These are phyloP conservation scores for Lyophyllum decastes DNA, from an alignment of 768 basidiomycete genomes.

Conservation along the genomic window DNA sequence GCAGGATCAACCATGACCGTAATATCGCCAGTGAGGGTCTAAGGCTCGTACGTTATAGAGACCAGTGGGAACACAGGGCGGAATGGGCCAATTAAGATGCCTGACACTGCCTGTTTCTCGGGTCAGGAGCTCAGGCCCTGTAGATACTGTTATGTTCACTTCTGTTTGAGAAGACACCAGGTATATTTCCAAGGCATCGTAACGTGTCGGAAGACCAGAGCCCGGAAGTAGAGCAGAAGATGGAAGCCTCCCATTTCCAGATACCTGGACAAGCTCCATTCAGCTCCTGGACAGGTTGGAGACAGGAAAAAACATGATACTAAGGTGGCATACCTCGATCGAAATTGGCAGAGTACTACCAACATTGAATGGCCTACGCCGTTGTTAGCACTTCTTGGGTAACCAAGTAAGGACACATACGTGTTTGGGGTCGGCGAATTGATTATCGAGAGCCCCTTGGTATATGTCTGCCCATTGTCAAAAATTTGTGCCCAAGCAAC, in stretches of 20 bases:
- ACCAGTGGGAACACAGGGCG: slow-evolving; percentile 40
- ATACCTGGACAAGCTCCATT: slow-evolving; percentile 25
- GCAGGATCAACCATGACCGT: background rate
- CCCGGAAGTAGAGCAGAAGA: slow-evolving; percentile 31
- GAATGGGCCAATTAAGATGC: slow-evolving; percentile 38
- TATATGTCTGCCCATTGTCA: slow-evolving; percentile 33
- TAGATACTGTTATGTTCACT: slow-evolving; percentile 42
- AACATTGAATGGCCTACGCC: slow-evolving; percentile 26
- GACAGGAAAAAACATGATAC: background rate
- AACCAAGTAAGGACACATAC: slow-evolving; percentile 17
- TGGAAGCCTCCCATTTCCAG: slow-evolving; percentile 46
- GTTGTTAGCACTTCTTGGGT: background rate
- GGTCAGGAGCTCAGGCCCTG: slow-evolving; percentile 33
- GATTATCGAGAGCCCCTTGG: slow-evolving; percentile 37
- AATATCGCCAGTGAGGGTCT: background rate
- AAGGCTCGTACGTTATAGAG: slow-evolving; percentile 40
- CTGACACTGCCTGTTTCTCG: slow-evolving; percentile 44
- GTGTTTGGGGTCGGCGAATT: slow-evolving; percentile 32
- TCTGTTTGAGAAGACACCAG: slow-evolving; percentile 39
- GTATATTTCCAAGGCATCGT: slow-evolving; percentile 41
- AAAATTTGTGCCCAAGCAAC: slow-evolving; percentile 12
- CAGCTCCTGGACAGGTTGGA: background rate
- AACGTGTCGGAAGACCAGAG: slow-evolving; percentile 36
- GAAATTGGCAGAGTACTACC: slow-evolving; percentile 26
- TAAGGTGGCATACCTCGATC: slow-evolving; percentile 23